Percentiles rank a stretch among this genome's conserved stretches.
Conservation (phyloP, 495 filamentous ascomycete genomes). For the Aspergillus cavernicola region DNA sequence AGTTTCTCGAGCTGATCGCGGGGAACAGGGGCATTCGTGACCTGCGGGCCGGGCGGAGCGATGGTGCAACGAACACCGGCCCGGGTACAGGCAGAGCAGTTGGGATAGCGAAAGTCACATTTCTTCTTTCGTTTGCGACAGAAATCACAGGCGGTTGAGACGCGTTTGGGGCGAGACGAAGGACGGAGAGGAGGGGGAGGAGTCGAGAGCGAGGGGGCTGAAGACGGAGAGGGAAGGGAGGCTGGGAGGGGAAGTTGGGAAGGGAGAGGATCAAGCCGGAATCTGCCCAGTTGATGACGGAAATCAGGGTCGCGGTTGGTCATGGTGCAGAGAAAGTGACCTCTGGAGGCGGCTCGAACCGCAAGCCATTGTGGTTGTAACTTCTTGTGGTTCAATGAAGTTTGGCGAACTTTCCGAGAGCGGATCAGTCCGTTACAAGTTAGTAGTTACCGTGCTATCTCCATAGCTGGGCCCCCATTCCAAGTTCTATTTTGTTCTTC, state of each 20-base stretch:
- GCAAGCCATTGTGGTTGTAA: slow-evolving; percentile 30
- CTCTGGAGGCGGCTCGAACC: slow-evolving; percentile 32
- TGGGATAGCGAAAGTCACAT: slow-evolving; percentile 53
- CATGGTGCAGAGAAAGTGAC: slow-evolving; percentile 22
- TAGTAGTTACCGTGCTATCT: no score
- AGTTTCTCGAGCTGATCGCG: slow-evolving; percentile 49
- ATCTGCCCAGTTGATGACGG: slow-evolving; percentile 45
- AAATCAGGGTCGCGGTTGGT: slow-evolving; percentile 41
- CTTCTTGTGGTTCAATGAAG: no score
- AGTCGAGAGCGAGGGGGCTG: neutral
- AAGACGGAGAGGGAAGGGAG: neutral
- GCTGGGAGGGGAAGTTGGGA: slow-evolving; percentile 17
- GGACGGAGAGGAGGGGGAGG: slow-evolving; percentile 4
- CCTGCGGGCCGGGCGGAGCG: slow-evolving; percentile 40
- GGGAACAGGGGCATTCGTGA: slow-evolving; percentile 40
- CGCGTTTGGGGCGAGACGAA: slow-evolving; percentile 29
- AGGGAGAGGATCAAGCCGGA: slow-evolving; percentile 38
- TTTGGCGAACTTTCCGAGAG: no score
- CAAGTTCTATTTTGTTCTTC: no score
- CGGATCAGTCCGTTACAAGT: no score
- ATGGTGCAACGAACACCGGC: slow-evolving; percentile 50
- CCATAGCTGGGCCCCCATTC: no score
- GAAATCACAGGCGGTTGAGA: slow-evolving; percentile 50
- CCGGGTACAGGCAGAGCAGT: slow-evolving; percentile 49
- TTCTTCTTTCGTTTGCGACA: slow-evolving; percentile 54